These are phyloP conservation scores for Asterochloris erici DNA, from an alignment of 139 green algal species.

Conservation along the genomic window DNA sequence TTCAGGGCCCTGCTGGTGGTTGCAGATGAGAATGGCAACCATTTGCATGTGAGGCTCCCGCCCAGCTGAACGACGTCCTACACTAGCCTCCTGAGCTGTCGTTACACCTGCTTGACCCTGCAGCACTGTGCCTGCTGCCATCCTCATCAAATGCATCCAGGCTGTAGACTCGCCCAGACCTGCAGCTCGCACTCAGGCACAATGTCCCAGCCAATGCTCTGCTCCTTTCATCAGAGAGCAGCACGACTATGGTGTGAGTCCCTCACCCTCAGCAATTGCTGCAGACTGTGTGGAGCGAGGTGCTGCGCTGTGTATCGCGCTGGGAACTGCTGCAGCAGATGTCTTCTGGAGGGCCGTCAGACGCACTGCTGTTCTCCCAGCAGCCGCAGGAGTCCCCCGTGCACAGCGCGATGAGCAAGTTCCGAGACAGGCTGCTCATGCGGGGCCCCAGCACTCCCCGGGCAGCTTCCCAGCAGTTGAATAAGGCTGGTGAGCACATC, in stretches of 20 bases:
- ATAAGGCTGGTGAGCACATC: too few relatives aligned
- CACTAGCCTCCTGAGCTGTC: too few relatives aligned
- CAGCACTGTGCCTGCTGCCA: too few relatives aligned
- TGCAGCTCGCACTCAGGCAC: too few relatives aligned
- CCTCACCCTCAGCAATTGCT: neutral
- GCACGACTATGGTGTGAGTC: too few relatives aligned
- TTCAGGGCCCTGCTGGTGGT: slow-evolving; percentile 73
- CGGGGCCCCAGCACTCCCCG: neutral
- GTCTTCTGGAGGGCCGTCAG: slow-evolving; percentile 74
- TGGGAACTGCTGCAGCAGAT: slow-evolving; percentile 93
- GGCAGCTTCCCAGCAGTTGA: too few relatives aligned
- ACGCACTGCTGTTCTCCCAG: slow-evolving; percentile 79
- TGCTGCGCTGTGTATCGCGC: slow-evolving; percentile 89
- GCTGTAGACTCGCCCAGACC: too few relatives aligned
- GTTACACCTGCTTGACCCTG: too few relatives aligned
- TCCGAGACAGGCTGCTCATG: slow-evolving; percentile 3
- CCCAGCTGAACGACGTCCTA: neutral
- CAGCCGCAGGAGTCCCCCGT: slow-evolving; percentile 4
- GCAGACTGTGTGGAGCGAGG: slow-evolving; percentile 76
- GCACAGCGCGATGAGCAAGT: slow-evolving; percentile 11
- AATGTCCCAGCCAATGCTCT: too few relatives aligned
- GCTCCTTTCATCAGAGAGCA: too few relatives aligned
- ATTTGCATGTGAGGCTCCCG: slow-evolving; percentile 49
- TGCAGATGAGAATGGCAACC: slow-evolving; percentile 68
- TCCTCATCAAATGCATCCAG: too few relatives aligned